phyloP scores from a whole-genome alignment of 202 grass and related monocot genomes.

The Hordeum pubiflorum region DNA sequence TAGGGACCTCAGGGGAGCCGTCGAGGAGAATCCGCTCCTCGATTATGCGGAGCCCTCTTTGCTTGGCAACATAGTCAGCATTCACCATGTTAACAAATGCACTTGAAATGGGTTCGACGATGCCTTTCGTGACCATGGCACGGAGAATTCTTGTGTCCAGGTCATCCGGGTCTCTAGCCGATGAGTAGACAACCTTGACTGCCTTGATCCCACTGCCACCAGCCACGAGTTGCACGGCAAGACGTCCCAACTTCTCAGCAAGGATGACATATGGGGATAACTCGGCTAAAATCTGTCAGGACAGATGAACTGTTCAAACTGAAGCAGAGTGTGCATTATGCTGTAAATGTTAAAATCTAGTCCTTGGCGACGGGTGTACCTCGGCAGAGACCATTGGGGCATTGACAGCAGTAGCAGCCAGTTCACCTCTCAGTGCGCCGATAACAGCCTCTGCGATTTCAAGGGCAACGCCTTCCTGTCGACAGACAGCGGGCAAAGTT shows the following conservation, averaged over 20 bases:
- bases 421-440: slow-evolving; percentile 64
- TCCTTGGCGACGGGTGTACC: slow-evolving; percentile 34
- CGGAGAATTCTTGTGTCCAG: slow-evolving; percentile 65
- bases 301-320: not conserved
- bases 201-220: slow-evolving; percentile 53
- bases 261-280: slow-evolving; percentile 54
- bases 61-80: slow-evolving; percentile 63
- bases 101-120: slow-evolving; percentile 68
- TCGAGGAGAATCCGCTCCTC: slow-evolving; percentile 63
- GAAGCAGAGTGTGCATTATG: not conserved
- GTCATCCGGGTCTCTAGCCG: slow-evolving; percentile 58
- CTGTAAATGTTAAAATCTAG: not conserved
- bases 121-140: slow-evolving; percentile 61
- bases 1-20: slow-evolving; percentile 46
- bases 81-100: slow-evolving; percentile 78
- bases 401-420: slow-evolving; percentile 77
- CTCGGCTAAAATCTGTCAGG: slow-evolving; percentile 50
- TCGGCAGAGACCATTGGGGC: slow-evolving; percentile 66
- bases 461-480: slow-evolving; percentile 74
- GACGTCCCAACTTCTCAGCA: slow-evolving; percentile 69
- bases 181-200: slow-evolving; percentile 64
- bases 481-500: not conserved
- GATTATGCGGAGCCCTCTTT: slow-evolving; percentile 46
- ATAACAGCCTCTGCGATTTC: slow-evolving; percentile 81
- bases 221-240: slow-evolving; percentile 71